Percentiles rank a stretch among this genome's conserved stretches.
phyloP scores from a whole-genome alignment of 2,329 filamentous ascomycete species.

The Fusarium camptoceras region DNA sequence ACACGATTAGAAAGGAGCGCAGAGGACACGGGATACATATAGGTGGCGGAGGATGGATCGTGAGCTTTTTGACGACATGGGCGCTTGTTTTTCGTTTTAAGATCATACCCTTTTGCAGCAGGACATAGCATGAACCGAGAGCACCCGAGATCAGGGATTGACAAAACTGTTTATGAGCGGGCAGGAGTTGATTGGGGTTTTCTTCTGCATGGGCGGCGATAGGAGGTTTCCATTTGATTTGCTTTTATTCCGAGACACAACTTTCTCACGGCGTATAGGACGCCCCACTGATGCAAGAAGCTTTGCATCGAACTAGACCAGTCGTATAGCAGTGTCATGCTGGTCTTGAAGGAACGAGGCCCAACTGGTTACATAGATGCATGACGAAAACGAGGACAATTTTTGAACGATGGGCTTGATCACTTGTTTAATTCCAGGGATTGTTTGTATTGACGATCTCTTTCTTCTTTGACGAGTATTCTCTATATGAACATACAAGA shows the following conservation, averaged over 20 bases:
- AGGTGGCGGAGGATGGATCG: slow-evolving; percentile 20
- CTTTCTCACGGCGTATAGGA: slow-evolving; percentile 24
- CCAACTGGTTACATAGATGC: slow-evolving; percentile 18
- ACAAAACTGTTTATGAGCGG: slow-evolving; percentile 18
- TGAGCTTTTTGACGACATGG: slow-evolving; percentile 35
- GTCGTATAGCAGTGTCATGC: not conserved
- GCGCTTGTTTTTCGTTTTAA: slow-evolving; percentile 14
- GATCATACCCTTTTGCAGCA: slow-evolving; percentile 23
- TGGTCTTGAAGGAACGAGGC: slow-evolving; percentile 1
- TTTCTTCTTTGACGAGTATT: slow-evolving; percentile 6
- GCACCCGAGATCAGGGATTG: slow-evolving; percentile 13
- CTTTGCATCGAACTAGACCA: slow-evolving; percentile 19
- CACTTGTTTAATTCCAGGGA: not conserved
- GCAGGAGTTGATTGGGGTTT: slow-evolving; percentile 34
- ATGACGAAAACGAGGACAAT: slow-evolving; percentile 21
- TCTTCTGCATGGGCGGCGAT: slow-evolving; percentile 39
- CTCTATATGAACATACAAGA: slow-evolving; percentile 6
- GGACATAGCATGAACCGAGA: slow-evolving; percentile 22
- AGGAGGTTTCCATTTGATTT: slow-evolving; percentile 18
- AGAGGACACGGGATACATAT: slow-evolving; percentile 1
- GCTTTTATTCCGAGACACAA: slow-evolving; percentile 6
- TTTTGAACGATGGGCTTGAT: slow-evolving; percentile 1
- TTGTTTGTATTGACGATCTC: slow-evolving; percentile 17
- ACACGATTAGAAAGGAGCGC: slow-evolving; percentile 3
- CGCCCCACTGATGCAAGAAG: slow-evolving; percentile 11